Conservation (phyloP, 257 asterid species). For the Solanum bulbocastanum region DNA sequence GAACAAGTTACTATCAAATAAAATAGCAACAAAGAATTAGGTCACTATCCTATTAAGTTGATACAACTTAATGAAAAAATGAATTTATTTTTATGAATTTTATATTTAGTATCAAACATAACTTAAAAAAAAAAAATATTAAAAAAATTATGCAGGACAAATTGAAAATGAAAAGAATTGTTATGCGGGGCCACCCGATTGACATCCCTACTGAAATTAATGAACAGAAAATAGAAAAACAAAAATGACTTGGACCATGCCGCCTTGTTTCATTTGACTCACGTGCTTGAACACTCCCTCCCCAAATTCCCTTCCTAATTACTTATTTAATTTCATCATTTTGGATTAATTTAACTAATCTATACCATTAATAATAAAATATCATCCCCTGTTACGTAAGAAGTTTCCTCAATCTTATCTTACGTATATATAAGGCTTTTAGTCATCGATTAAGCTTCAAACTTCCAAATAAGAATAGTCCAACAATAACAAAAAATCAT, state of each 20-base stretch:
- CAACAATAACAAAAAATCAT: neutral
- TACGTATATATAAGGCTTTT: neutral
- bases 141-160: too few relatives aligned
- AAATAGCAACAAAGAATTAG: neutral
- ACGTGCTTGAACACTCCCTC: constrained; percentile 26
- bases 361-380: neutral
- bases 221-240: neutral
- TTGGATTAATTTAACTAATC: neutral
- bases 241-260: constrained; percentile 17
- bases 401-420: neutral
- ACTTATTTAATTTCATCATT: neutral
- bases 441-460: neutral
- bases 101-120: too few relatives aligned
- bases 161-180: too few relatives aligned
- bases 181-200: too few relatives aligned
- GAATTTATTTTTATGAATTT: too few relatives aligned
- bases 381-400: neutral
- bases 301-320: neutral
- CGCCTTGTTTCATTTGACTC: constrained; percentile 57
- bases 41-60: too few relatives aligned
- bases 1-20: neutral
- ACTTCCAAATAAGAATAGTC: neutral
- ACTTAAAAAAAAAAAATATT: too few relatives aligned
- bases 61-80: too few relatives aligned
- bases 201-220: neutral